Conservation (phyloP, 805 yeast species). For the Wickerhamia fluorescens region DNA sequence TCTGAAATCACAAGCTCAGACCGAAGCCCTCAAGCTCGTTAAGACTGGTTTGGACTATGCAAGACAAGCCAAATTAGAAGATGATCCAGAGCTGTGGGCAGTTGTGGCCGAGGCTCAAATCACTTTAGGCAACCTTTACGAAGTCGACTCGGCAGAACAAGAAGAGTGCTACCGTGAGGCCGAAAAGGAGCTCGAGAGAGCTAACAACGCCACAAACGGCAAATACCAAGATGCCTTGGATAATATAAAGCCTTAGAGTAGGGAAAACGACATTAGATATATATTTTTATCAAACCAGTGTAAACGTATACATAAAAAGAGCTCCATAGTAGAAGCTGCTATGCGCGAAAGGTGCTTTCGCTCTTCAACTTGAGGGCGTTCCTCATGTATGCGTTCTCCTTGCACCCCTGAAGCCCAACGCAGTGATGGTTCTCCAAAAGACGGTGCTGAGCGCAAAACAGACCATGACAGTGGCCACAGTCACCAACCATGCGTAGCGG, state of each 20-base stretch:
- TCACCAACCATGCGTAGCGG: constrained; percentile 72
- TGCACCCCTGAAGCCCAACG: constrained; percentile 69
- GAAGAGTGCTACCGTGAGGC: constrained; percentile 62
- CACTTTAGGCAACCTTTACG: constrained; percentile 67
- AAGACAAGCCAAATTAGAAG: constrained; percentile 53
- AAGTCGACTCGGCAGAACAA: constrained; percentile 60
- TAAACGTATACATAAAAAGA: neutral
- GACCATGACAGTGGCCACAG: constrained; percentile 78
- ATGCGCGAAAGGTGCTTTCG: constrained; percentile 64
- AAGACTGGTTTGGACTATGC: constrained; percentile 52
- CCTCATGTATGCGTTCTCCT: constrained; percentile 74
- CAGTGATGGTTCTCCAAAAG: constrained; percentile 80
- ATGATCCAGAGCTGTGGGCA: constrained; percentile 77
- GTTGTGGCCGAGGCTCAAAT: constrained; percentile 82
- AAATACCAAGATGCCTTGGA: constrained; percentile 60
- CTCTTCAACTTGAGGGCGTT: constrained; percentile 77
- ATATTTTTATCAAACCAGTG: too few relatives aligned
- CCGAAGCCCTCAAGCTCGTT: constrained; percentile 41
- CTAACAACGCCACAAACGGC: constrained; percentile 77
- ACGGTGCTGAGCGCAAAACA: constrained; percentile 82
- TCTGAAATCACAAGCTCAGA: constrained; percentile 37
- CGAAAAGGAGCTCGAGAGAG: constrained; percentile 56
- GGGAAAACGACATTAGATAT: too few relatives aligned
- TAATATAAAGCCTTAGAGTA: too few relatives aligned
- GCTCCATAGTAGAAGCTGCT: neutral